Evolutionary conservation across 2,329 filamentous ascomycete species (phyloP), one percentile per base, ranked within the genome.

Genomic region (Phyllosticta citriasiana): DNA sequence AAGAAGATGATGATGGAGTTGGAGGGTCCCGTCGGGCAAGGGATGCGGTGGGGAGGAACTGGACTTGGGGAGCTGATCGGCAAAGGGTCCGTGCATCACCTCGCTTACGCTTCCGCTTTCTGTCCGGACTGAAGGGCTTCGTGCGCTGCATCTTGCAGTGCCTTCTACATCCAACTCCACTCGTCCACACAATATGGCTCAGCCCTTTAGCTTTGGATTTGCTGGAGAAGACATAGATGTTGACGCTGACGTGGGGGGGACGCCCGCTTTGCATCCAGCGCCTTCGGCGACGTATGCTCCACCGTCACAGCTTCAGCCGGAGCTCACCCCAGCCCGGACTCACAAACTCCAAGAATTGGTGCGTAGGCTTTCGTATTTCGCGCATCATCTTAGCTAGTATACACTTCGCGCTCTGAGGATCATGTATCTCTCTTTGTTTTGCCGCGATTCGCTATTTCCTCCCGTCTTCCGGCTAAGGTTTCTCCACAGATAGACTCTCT

Each of bases 151-250:
- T 47, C 40, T 47, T 5, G n/a, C 19, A 22, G 19, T 22, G 19
- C 14, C 14, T 47, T 47, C 6, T 16, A n/a, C 40, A 47, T 47
- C 25, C 35, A 52, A 16, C 53, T 26, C 40, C 7, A 12, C 40
- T 5, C 58, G 25, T 40, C 58, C 33, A 30, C 53, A 55, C 58
- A 55, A 30, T 52, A 60, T 60, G 58, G 53, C 58, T n/a, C 58
- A 60, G 12, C 58, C 26, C 10, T 84, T 85, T 69, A 80, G 79
- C 62, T 85, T 85, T 64, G 80, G 80, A 19, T 85, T 85, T 66
- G 77, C 79, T 0, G 81, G 80, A 22, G 82, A 85, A 63, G 82
- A 84, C 66, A 83, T 83, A 70, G 81, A 82, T 57, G 72, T 75
- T 26, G 78, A 80, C 60, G 67, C 68, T n/a, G 70, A 76, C 53